A percentile compares a stretch with the other conserved stretches of the same genome.
Evolutionary conservation across 441 rosid genomes (phyloP).

Genomic region (Aleurites moluccanus): DNA sequence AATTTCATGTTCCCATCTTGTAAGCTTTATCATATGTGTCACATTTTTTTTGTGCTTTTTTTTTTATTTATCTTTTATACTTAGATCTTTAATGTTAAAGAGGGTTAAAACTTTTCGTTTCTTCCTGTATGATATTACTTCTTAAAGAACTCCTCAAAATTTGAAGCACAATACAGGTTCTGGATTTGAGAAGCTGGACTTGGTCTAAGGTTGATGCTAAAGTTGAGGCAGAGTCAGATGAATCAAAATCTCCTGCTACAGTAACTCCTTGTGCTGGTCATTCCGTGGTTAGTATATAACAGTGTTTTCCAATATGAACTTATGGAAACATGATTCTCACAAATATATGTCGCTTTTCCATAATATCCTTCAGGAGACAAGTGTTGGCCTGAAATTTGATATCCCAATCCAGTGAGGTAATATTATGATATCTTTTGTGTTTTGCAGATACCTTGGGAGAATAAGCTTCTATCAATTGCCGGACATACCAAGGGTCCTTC

Average conservation of each 20-base stretch:
- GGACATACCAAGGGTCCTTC: slow-evolving; percentile 96
- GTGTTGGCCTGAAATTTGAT: slow-evolving; percentile 23
- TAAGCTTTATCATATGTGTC: background rate
- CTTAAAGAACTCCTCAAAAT: slow-evolving; percentile 17
- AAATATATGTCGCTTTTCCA: slow-evolving; percentile 17
- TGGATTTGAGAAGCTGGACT: slow-evolving; percentile 93
- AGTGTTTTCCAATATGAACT: slow-evolving; percentile 16
- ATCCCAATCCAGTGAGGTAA: slow-evolving; percentile 17
- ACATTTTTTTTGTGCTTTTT: background rate
- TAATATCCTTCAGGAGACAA: slow-evolving; percentile 23
- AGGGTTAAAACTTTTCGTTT: background rate
- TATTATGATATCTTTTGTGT: slow-evolving; percentile 20
- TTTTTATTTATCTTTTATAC: background rate
- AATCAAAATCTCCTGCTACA: slow-evolving; percentile 45
- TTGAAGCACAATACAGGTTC: slow-evolving; percentile 55
- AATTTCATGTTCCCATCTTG: background rate
- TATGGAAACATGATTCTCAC: slow-evolving; percentile 21
- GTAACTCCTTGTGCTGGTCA: slow-evolving; percentile 90
- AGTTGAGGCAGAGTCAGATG: slow-evolving; percentile 50
- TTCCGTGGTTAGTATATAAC: slow-evolving; percentile 70
- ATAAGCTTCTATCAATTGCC: slow-evolving; percentile 86
- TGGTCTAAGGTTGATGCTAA: slow-evolving; percentile 92
- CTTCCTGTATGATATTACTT: slow-evolving; percentile 2
- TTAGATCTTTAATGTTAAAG: background rate
- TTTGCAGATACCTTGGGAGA: slow-evolving; percentile 86